Evolutionary conservation across 306 rosid species (phyloP).

Genomic region (Fragaria vesca): DNA sequence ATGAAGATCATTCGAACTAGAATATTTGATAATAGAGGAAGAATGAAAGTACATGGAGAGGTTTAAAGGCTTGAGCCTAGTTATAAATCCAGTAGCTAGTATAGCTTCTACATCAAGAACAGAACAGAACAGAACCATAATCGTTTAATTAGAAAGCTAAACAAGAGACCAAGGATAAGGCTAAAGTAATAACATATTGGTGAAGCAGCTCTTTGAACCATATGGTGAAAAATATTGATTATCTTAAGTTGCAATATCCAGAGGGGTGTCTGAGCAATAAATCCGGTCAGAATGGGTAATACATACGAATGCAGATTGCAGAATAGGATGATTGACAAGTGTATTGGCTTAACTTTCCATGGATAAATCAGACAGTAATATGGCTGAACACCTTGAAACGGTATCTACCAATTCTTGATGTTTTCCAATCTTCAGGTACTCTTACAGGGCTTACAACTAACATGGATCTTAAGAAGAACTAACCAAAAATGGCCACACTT

Average conservation of each 20-base stretch:
- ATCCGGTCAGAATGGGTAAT: neutral
- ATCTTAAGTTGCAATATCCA: neutral
- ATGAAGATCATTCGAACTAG: neutral
- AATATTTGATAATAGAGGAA: too few relatives aligned
- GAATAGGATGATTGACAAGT: neutral
- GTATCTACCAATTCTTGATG: neutral
- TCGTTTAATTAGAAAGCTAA: conserved; percentile 6
- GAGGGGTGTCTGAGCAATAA: neutral
- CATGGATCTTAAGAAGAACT: too few relatives aligned
- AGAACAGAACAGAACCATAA: neutral
- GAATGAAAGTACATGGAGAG: too few relatives aligned
- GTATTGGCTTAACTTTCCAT: neutral
- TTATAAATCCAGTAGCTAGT: too few relatives aligned
- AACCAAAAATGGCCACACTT: neutral
- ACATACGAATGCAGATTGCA: neutral
- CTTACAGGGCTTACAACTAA: neutral
- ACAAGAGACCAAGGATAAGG: neutral
- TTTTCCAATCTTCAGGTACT: neutral
- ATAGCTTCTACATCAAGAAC: too few relatives aligned
- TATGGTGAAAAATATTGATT: neutral
- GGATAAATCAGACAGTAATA: neutral
- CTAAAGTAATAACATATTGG: neutral
- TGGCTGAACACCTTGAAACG: neutral
- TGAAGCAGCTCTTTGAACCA: neutral
- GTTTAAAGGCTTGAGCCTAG: too few relatives aligned